Evolutionary conservation across 1,284 basidiomycete species (phyloP).

Genomic region (Termitomyces sp.): DNA sequence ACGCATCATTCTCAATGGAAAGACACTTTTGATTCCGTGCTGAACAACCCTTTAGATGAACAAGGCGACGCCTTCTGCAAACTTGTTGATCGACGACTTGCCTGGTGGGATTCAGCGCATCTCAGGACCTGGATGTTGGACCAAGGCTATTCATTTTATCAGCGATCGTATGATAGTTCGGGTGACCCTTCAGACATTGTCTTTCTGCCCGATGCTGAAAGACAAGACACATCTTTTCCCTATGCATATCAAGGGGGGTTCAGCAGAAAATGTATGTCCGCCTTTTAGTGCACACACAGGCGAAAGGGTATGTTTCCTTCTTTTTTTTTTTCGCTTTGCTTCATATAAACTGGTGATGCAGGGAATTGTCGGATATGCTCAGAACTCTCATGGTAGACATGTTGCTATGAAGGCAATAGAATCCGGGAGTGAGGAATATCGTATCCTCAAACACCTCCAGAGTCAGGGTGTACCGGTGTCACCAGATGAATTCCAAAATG

Average conservation of each 20-base stretch:
- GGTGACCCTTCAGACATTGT: background rate
- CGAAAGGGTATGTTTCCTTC: background rate
- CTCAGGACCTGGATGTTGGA: background rate
- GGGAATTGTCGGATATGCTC: background rate
- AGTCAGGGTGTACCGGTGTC: constrained; percentile 14
- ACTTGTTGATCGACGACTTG: background rate
- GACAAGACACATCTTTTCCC: background rate
- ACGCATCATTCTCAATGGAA: background rate
- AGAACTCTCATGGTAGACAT: background rate
- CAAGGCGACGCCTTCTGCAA: background rate
- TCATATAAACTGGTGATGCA: background rate
- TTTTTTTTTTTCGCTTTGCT: background rate
- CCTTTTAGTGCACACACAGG: background rate
- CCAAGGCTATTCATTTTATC: background rate
- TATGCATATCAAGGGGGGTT: background rate
- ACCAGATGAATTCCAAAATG: background rate
- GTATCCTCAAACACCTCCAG: background rate
- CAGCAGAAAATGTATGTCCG: background rate
- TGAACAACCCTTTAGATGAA: background rate
- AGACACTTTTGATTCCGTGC: constrained; percentile 23
- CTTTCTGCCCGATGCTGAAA: background rate
- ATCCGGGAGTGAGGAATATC: background rate
- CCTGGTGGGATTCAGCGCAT: background rate
- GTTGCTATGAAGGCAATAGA: background rate
- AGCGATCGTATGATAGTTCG: background rate